Base-by-base conservation (phyloP, 768 basidiomycete genomes). In the Suillus clintonianus region DNA sequence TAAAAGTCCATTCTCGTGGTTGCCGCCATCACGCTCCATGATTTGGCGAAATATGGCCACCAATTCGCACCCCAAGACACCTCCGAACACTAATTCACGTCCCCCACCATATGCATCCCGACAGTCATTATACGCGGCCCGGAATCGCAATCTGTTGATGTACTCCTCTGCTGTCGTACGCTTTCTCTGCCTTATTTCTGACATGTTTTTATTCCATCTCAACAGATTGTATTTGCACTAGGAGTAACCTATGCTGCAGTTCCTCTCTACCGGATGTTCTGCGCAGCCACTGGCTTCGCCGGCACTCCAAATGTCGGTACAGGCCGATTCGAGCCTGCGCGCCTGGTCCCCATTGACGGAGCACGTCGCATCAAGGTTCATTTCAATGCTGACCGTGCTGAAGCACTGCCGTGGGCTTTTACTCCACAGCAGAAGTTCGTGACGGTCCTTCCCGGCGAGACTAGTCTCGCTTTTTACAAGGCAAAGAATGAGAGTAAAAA, bases 241-340 rank as follows among this genome's bases (percentile, higher is more conserved):
- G 97, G 97, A 17, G 83, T 90, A 30, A 91, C 95, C n/a, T 99
- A 99, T 74, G 97, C 97, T 13, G 93, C 97, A 42, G 97, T 99
- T 1, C 97, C 97, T 0, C 82, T 98, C 17, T 99, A 99, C 77
- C 90, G 97, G 65, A 95, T 97, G 78, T 99, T 99, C 80, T 99
- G 97, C 76, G 91, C 95, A 8, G 94, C 96, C 15, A 99, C 97
- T 4, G 97, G 97, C 10, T 99, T 97, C 72, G 94, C 91, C 24
- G 97, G 97, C 4, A 96, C 94, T 30, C 97, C 97, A 15, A 88
- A 92, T 42, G 92, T 95, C 56, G 88, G 92, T 34, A 89, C 86
- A n/a, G 92, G 89, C 43, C 86, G 89, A 41, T 95, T 94, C 67
- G 89, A 90, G 59, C 85, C 95, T 0, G 92, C 93, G 60, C 88